These are phyloP conservation scores for Dryas octopetala DNA, from an alignment of 306 rosid species.

Conservation along the genomic window DNA sequence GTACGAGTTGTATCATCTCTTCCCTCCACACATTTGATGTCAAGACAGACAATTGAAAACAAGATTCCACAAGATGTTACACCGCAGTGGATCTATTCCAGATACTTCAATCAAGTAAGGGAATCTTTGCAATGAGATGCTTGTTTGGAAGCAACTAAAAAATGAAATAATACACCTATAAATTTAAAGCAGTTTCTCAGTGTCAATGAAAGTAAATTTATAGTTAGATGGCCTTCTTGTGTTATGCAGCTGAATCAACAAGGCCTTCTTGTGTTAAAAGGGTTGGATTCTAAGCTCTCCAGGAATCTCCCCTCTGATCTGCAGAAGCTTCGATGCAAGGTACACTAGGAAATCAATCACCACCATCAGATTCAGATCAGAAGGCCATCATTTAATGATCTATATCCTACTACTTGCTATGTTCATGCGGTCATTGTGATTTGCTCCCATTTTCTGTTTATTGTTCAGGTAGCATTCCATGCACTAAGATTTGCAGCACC, in stretches of 20 bases:
- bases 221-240: too few relatives aligned
- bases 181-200: too few relatives aligned
- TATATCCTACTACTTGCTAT: neutral
- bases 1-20: slow-evolving; percentile 46
- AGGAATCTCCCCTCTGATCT: slow-evolving; percentile 58
- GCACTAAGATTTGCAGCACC: slow-evolving; percentile 51
- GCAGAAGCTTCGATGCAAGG: slow-evolving; percentile 63
- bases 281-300: slow-evolving; percentile 59
- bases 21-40: slow-evolving; percentile 47
- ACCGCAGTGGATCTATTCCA: slow-evolving; percentile 49
- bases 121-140: neutral
- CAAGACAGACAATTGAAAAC: slow-evolving; percentile 33
- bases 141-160: neutral
- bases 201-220: too few relatives aligned
- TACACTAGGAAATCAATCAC: slow-evolving; percentile 7
- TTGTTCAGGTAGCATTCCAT: slow-evolving; percentile 55
- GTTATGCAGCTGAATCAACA: slow-evolving; percentile 39
- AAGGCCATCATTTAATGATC: too few relatives aligned
- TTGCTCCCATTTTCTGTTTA: neutral
- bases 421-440: neutral
- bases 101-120: slow-evolving; percentile 41
- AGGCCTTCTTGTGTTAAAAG: slow-evolving; percentile 51
- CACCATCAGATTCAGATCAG: neutral
- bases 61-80: slow-evolving; percentile 49
- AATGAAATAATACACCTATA: too few relatives aligned